phyloP scores from a whole-genome alignment of 1,284 basidiomycete species.

The Heterobasidion parviporum region DNA sequence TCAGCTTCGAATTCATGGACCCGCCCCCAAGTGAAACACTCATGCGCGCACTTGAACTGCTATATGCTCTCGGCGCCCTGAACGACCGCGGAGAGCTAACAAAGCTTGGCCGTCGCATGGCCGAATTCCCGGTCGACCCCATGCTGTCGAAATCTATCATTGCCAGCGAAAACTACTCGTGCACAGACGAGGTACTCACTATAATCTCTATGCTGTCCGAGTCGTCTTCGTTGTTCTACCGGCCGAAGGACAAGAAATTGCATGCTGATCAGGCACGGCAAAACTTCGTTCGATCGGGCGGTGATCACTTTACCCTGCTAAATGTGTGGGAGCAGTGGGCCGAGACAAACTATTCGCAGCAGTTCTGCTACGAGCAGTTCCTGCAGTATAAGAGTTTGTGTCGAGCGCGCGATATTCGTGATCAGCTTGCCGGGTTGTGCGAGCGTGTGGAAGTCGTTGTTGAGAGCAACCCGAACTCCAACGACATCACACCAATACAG shows the following conservation, averaged over 20 bases:
- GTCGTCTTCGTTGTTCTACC: slow-evolving; percentile 90
- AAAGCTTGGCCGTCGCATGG: slow-evolving; percentile 94
- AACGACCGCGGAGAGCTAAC: slow-evolving; percentile 97
- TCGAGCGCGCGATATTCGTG: slow-evolving; percentile 91
- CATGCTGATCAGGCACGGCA: slow-evolving; percentile 95
- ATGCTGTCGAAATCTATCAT: slow-evolving; percentile 97
- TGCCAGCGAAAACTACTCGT: slow-evolving; percentile 88
- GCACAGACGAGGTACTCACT: slow-evolving; percentile 94
- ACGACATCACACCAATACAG: slow-evolving; percentile 89
- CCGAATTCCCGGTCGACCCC: slow-evolving; percentile 98
- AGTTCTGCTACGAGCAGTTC: slow-evolving; percentile 95
- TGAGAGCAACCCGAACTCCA: slow-evolving; percentile 79
- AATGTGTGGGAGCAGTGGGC: slow-evolving; percentile 99
- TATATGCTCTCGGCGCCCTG: slow-evolving; percentile 93
- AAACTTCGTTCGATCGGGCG: slow-evolving; percentile 92
- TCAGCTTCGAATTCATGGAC: slow-evolving; percentile 99
- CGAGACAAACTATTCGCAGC: slow-evolving; percentile 91
- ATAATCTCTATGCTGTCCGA: slow-evolving; percentile 98
- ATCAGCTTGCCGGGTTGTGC: slow-evolving; percentile 92
- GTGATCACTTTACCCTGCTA: slow-evolving; percentile 94
- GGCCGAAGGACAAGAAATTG: slow-evolving; percentile 95
- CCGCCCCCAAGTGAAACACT: slow-evolving; percentile 98
- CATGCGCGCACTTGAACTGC: slow-evolving; percentile 86
- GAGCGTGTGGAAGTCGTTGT: slow-evolving; percentile 96
- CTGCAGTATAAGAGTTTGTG: slow-evolving; percentile 94